A percentile compares a stretch with the other conserved stretches of the same genome.
These are phyloP conservation scores for Blastobotrys peoriensis DNA, from an alignment of 805 yeast species.

Conservation along the genomic window DNA sequence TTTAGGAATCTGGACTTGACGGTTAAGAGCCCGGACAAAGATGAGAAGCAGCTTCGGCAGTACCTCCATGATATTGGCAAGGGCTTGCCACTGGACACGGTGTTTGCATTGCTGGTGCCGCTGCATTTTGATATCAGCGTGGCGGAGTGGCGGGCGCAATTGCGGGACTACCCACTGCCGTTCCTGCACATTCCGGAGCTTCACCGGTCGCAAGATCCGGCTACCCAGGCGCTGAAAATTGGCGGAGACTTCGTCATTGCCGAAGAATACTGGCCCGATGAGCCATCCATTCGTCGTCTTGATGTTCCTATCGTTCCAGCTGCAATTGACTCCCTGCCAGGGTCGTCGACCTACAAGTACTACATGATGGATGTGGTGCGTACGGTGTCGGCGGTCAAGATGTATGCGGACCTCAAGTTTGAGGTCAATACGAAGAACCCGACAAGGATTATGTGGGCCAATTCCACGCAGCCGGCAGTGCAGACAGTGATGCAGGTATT, in stretches of 20 bases:
- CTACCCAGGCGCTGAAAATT: constrained; percentile 31
- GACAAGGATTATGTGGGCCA: constrained; percentile 76
- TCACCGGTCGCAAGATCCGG: constrained; percentile 31
- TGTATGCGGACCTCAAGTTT: constrained; percentile 56
- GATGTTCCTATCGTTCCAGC: constrained; percentile 55
- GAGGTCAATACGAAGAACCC: constrained; percentile 50
- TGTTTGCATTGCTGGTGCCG: constrained; percentile 66
- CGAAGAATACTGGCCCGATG: constrained; percentile 51
- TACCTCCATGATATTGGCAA: constrained; percentile 71
- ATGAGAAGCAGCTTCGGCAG: constrained; percentile 46
- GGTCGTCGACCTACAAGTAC: constrained; percentile 35
- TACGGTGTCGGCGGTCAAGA: constrained; percentile 69
- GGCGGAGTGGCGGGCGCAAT: constrained; percentile 58
- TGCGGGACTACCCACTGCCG: constrained; percentile 86
- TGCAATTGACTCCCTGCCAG: constrained; percentile 14
- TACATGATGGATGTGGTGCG: constrained; percentile 63
- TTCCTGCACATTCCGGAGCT: constrained; percentile 62
- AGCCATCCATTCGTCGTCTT: constrained; percentile 51
- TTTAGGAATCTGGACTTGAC: constrained; percentile 45
- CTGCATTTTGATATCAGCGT: constrained; percentile 49
- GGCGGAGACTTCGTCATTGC: constrained; percentile 63
- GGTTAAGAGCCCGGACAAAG: constrained; percentile 46
- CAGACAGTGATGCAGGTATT: constrained; percentile 72
- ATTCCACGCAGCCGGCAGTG: constrained; percentile 75
- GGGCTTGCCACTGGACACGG: constrained; percentile 68